These are phyloP conservation scores for Laetiporus sulphureus DNA, from an alignment of 1,284 basidiomycete genomes.

Conservation along the genomic window DNA sequence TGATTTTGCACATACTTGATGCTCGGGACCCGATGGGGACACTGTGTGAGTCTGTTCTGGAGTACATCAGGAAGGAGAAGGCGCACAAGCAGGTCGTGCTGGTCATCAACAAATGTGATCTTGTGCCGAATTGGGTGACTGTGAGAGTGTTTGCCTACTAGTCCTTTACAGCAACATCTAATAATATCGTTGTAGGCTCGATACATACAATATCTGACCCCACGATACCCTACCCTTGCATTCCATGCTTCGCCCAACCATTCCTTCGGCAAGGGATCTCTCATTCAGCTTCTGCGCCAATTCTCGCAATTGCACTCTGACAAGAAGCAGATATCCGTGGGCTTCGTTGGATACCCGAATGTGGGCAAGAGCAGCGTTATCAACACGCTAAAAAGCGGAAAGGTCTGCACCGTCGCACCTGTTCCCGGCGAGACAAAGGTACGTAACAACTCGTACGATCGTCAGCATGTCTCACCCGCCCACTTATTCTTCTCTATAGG, in stretches of 20 bases:
- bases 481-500: conserved; percentile 34
- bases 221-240: conserved; percentile 92
- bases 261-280: conserved; percentile 96
- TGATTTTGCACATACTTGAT: conserved; percentile 94
- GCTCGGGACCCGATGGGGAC: conserved; percentile 96
- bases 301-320: conserved; percentile 97
- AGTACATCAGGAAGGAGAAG: conserved; percentile 94
- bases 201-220: conserved; percentile 94
- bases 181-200: conserved; percentile 59
- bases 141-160: conserved; percentile 53
- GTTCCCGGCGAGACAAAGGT: conserved; percentile 98
- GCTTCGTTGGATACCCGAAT: conserved; percentile 98
- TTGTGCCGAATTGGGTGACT: conserved; percentile 98
- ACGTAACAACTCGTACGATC: conserved; percentile 13
- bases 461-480: conserved; percentile 3
- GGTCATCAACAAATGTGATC: conserved; percentile 97
- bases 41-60: conserved; percentile 93
- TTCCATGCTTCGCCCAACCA: conserved; percentile 99
- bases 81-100: conserved; percentile 96
- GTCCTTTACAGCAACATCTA: conserved; percentile 2
- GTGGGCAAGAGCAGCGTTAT: conserved; percentile 97
- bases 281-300: conserved; percentile 95
- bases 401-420: conserved; percentile 96
- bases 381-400: conserved; percentile 98
- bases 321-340: conserved; percentile 99